Conservation (phyloP, 306 rosid genomes). For the Castanospermum australe region DNA sequence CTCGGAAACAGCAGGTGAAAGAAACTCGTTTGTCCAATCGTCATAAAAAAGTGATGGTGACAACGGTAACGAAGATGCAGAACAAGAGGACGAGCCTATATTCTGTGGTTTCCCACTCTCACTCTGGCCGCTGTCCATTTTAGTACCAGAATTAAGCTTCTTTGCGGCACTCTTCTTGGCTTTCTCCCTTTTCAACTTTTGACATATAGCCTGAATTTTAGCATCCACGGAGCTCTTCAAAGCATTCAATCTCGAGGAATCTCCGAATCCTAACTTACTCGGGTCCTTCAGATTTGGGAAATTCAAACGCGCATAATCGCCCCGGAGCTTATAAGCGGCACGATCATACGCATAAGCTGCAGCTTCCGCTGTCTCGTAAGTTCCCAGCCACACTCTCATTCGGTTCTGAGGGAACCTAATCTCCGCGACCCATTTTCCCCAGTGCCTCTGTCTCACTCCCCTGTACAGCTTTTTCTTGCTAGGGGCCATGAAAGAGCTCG, state of each 20-base stretch:
- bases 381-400: slow-evolving; percentile 96
- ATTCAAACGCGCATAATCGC: slow-evolving; percentile 91
- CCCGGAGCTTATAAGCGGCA: slow-evolving; percentile 90
- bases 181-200: slow-evolving; percentile 72
- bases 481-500: slow-evolving; percentile 25
- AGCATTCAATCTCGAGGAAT: slow-evolving; percentile 57
- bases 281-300: slow-evolving; percentile 85
- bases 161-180: slow-evolving; percentile 52
- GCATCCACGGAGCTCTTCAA: slow-evolving; percentile 74
- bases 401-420: slow-evolving; percentile 95
- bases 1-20: slow-evolving; percentile 48
- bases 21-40: slow-evolving; percentile 38
- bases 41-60: slow-evolving; percentile 33
- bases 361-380: slow-evolving; percentile 89
- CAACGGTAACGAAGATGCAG: slow-evolving; percentile 32
- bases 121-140: not conserved
- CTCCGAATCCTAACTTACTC: slow-evolving; percentile 54
- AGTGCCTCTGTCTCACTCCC: slow-evolving; percentile 98
- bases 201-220: slow-evolving; percentile 86
- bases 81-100: slow-evolving; percentile 32
- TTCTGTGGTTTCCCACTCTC: not conserved
- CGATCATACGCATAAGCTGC: slow-evolving; percentile 97
- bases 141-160: slow-evolving; percentile 26
- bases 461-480: slow-evolving; percentile 79
- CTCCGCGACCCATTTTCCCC: slow-evolving; percentile 99